Base-by-base conservation (phyloP, 352 stramenopile species). In the Globisporangium orthogonon region DNA sequence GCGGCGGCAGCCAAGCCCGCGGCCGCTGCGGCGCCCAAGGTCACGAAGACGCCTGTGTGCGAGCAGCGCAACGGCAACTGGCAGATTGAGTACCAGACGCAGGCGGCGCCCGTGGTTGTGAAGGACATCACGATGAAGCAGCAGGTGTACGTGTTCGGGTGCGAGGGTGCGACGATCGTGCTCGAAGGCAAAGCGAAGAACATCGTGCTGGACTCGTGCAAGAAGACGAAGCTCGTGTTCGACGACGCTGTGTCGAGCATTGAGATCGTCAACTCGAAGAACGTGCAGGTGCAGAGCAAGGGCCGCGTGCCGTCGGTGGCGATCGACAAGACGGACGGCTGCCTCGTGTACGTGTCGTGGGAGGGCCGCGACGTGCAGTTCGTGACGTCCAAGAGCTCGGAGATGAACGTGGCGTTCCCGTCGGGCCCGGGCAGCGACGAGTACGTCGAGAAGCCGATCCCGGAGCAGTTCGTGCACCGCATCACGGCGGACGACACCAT, bases 261-360 rank as follows among this genome's bases (percentile, higher is more conserved):
- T 54, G 96, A 99, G 76, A 76, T 99, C 56, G 95, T 99, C 33
- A 99, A 99, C 80, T 98, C 90, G 69, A 98, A 99, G 79, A 93
- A 89, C 61, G 87, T 99, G 56, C 93, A 98, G 67, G 78, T 98
- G 41, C 96, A 99, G 71, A 87, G 83, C 61, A 96, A 94, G 61
- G 92, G 90, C 56, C 74, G 83, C 37, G 97, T 98, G 60, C 95
- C 96, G 18, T 97, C 88, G 31, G 94, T 99, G 58, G 91, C 93
- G 5, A 98, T 99, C 74, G 97, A 99, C 83, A 99, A 99, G 83
- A 99, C 96, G 37, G 95, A 99, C 72, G 96, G 96, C 58, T 97
- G 95, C 62, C 77, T 98, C 44, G 83, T 98, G 51, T 98, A 98
- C 74, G 78, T 99, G 55, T 97, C 89, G 70, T 91, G 95, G 75